These are phyloP conservation scores for Scheffersomyces amazonensis DNA, from an alignment of 805 yeast genomes.

Conservation along the genomic window DNA sequence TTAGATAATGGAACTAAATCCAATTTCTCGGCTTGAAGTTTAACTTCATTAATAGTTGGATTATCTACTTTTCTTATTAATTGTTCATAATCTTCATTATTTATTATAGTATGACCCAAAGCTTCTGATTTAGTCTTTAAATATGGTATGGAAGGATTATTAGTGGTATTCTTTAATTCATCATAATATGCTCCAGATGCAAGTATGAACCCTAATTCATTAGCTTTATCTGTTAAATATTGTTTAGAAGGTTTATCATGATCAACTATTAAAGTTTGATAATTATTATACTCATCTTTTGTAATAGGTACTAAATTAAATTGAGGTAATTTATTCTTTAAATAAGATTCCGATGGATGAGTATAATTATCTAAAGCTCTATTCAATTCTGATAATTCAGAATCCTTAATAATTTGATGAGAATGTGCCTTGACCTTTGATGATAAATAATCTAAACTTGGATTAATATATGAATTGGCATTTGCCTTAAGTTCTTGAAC, in stretches of 20 bases:
- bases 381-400: slow-evolving; percentile 12
- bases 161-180: slow-evolving; percentile 21
- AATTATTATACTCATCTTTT: slow-evolving; percentile 13
- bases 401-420: not conserved
- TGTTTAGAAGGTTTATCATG: slow-evolving; percentile 31
- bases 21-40: slow-evolving; percentile 31
- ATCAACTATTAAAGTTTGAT: slow-evolving; percentile 18
- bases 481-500: slow-evolving; percentile 11
- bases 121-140: slow-evolving; percentile 16
- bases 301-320: slow-evolving; percentile 15
- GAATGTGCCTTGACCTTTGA: slow-evolving; percentile 9
- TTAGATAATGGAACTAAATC: slow-evolving; percentile 29
- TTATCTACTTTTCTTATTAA: slow-evolving; percentile 23
- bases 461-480: not conserved
- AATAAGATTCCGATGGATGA: slow-evolving; percentile 22
- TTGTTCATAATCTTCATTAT: slow-evolving; percentile 11
- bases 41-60: slow-evolving; percentile 33
- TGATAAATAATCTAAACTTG: slow-evolving; percentile 14
- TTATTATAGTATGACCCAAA: slow-evolving; percentile 8
- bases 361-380: slow-evolving; percentile 9
- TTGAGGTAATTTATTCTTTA: slow-evolving; percentile 15
- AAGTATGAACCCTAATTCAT: slow-evolving; percentile 29
- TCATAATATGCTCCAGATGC: slow-evolving; percentile 28
- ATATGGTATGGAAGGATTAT: slow-evolving; percentile 23
- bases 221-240: slow-evolving; percentile 32